Conservation (phyloP, 2,329 filamentous ascomycete genomes). For the Penicillium sp. region DNA sequence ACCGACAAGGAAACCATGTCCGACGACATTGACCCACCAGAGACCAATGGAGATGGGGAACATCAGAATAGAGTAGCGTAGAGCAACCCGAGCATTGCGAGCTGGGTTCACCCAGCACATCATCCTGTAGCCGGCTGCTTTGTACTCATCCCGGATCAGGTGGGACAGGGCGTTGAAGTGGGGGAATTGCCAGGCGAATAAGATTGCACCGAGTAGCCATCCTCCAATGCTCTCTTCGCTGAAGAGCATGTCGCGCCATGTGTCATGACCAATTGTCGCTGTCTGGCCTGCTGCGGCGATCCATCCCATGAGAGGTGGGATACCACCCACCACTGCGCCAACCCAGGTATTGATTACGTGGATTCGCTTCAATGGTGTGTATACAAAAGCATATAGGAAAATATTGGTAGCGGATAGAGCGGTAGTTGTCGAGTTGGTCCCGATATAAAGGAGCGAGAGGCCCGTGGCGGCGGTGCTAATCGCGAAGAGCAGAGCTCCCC, state of each 20-base stretch:
- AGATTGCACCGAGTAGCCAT: constrained; percentile 79
- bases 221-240: constrained; percentile 70
- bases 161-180: constrained; percentile 96
- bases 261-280: constrained; percentile 68
- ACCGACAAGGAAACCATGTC: constrained; percentile 78
- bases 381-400: constrained; percentile 81
- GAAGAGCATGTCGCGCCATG: constrained; percentile 75
- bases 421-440: constrained; percentile 91
- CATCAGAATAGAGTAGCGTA: constrained; percentile 82
- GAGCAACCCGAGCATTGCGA: constrained; percentile 79
- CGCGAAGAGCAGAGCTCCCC: constrained; percentile 75
- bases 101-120: constrained; percentile 83
- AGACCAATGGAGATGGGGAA: constrained; percentile 81
- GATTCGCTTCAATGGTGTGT: constrained; percentile 88
- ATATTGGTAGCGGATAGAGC: constrained; percentile 84
- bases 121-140: constrained; percentile 66
- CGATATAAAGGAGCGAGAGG: constrained; percentile 73
- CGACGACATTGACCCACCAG: constrained; percentile 76
- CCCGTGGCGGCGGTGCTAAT: constrained; percentile 69
- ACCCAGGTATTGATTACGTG: constrained; percentile 92
- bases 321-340: constrained; percentile 86
- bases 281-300: constrained; percentile 88
- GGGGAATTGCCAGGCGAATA: constrained; percentile 97
- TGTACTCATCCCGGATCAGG: constrained; percentile 87
- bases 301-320: constrained; percentile 98